These are phyloP conservation scores for Chaetothyriales sp. DNA, from an alignment of 2,329 filamentous ascomycete species.

Conservation along the genomic window DNA sequence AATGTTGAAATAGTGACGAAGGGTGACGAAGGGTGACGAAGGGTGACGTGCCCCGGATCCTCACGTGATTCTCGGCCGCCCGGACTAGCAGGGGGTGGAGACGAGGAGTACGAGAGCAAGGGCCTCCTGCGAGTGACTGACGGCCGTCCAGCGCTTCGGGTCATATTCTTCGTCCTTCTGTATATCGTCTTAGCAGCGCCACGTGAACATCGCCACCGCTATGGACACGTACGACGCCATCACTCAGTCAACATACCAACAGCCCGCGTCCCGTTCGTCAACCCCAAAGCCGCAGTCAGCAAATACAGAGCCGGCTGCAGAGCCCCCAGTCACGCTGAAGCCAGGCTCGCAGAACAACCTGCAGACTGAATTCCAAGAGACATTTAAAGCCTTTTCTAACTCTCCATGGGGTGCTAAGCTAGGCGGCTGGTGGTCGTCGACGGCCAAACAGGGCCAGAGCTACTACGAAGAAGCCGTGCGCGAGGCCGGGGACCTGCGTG, in stretches of 20 bases:
- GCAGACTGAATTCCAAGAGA: conserved; percentile 83
- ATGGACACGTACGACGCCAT: not conserved
- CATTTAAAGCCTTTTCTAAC: conserved; percentile 81
- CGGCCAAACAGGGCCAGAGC: conserved; percentile 88
- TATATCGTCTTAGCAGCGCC: not conserved
- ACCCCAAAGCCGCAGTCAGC: not conserved
- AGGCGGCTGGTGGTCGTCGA: conserved; percentile 76
- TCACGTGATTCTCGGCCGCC: no score
- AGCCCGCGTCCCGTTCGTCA: not conserved
- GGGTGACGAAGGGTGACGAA: no score
- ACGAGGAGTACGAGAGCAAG: not conserved
- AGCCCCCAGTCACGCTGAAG: conserved; percentile 16
- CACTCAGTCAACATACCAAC: not conserved
- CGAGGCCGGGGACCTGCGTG: conserved; percentile 61
- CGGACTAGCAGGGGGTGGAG: not conserved
- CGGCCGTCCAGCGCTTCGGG: no score
- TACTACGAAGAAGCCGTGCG: conserved; percentile 74
- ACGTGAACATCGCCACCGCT: no score
- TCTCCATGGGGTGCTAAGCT: conserved; percentile 84
- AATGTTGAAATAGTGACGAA: no score
- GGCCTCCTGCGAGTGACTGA: not conserved
- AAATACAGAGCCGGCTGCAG: conserved; percentile 3
- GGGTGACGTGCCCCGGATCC: no score
- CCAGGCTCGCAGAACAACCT: conserved; percentile 40
- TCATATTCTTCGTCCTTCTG: not conserved